Conservation (phyloP, 2,329 filamentous ascomycete species). For the Neonectria faginata region DNA sequence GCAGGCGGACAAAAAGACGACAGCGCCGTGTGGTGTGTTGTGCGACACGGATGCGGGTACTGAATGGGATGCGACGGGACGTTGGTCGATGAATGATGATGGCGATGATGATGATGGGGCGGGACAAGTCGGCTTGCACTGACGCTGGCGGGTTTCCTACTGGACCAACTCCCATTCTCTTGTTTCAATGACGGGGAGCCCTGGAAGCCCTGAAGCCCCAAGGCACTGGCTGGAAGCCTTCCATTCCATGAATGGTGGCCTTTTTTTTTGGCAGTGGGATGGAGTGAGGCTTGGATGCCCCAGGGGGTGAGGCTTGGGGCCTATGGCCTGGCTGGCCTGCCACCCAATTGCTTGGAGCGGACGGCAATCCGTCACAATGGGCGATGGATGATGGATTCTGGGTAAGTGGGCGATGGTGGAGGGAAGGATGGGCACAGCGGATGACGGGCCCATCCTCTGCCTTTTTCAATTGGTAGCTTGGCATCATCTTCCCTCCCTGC, state of each 20-base stretch:
- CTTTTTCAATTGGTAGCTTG: conserved; percentile 21
- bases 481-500: conserved; percentile 11
- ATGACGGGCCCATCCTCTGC: conserved; percentile 27
- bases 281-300: conserved; percentile 38
- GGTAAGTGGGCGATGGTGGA: not conserved
- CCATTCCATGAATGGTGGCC: conserved; percentile 5
- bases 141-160: conserved; percentile 8
- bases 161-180: not conserved
- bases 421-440: conserved; percentile 6
- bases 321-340: not conserved
- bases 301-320: not conserved
- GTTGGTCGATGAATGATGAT: conserved; percentile 14
- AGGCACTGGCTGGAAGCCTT: not conserved
- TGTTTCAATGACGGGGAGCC: conserved; percentile 12
- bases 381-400: conserved; percentile 14
- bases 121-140: conserved; percentile 19
- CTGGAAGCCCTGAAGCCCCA: conserved; percentile 2
- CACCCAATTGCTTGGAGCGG: conserved; percentile 15
- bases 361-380: conserved; percentile 32
- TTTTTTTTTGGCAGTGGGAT: conserved; percentile 26
- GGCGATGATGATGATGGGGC: conserved; percentile 6
- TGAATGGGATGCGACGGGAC: conserved; percentile 12
- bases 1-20: not conserved
- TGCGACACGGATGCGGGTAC: conserved; percentile 4
- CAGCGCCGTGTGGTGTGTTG: conserved; percentile 2